Percentiles rank a stretch among this genome's conserved stretches.
These are phyloP conservation scores for Macaranga tanarius DNA, from an alignment of 441 rosid species.

Conservation along the genomic window DNA sequence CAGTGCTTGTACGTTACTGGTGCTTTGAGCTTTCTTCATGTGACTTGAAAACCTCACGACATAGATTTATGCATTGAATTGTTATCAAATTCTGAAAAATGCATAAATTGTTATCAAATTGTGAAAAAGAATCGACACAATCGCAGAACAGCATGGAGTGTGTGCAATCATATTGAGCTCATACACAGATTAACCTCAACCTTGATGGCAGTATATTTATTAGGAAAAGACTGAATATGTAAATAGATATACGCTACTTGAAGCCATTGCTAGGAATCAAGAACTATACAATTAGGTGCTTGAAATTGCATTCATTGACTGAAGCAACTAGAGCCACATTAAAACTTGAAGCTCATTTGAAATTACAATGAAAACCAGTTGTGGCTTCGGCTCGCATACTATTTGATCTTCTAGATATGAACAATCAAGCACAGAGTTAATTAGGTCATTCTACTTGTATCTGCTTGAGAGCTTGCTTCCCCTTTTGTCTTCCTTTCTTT, in stretches of 20 bases:
- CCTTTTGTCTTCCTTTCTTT: conserved; percentile 30
- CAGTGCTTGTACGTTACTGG: background rate
- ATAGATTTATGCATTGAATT: too few species aligned
- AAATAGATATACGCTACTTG: background rate
- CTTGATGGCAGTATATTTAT: background rate
- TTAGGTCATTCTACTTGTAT: conserved; percentile 27
- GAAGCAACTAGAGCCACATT: background rate
- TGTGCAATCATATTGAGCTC: too few species aligned
- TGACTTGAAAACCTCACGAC: background rate
- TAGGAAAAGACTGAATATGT: background rate
- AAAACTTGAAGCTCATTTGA: too few species aligned
- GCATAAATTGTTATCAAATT: too few species aligned
- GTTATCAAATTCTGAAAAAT: too few species aligned
- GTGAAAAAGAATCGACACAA: too few species aligned
- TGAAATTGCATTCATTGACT: background rate
- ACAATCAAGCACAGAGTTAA: background rate
- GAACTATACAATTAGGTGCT: conserved; percentile 9
- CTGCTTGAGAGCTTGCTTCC: conserved; percentile 14
- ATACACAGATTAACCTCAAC: too few species aligned
- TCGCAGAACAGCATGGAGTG: too few species aligned
- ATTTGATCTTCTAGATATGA: background rate
- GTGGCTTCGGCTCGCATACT: background rate
- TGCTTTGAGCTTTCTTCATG: background rate
- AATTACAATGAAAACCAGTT: too few species aligned
- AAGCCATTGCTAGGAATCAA: background rate